Percentiles rank a stretch among this genome's conserved stretches.
phyloP scores from a whole-genome alignment of 2,329 filamentous ascomycete genomes.

The Arthrinium puccinioides region DNA sequence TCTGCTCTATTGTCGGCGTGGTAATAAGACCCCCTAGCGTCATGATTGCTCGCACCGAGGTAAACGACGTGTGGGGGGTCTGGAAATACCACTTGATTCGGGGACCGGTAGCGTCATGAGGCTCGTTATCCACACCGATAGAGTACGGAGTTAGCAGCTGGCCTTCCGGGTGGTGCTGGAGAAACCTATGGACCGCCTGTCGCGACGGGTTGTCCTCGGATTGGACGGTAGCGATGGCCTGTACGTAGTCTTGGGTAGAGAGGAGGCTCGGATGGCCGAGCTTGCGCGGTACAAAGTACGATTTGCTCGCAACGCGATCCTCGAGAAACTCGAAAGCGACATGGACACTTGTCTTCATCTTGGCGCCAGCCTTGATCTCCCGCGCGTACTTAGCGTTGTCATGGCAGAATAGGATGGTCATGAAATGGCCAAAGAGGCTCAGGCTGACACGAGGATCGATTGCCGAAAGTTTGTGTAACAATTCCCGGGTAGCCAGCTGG shows the following conservation, averaged over 20 bases:
- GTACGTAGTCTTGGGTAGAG: constrained; percentile 1
- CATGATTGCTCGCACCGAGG: constrained; percentile 15
- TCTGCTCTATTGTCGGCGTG: background rate
- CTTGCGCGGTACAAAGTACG: constrained; percentile 13
- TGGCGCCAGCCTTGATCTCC: constrained; percentile 3
- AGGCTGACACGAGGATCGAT: constrained; percentile 9
- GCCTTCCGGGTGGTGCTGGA: background rate
- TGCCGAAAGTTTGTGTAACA: constrained; percentile 4
- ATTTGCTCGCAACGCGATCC: constrained; percentile 6
- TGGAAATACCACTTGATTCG: constrained; percentile 13
- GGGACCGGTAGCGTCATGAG: constrained; percentile 4
- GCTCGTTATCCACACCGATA: constrained; percentile 4
- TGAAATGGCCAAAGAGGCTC: constrained; percentile 9
- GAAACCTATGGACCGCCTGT: background rate
- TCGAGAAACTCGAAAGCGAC: constrained; percentile 3
- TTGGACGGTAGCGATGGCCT: background rate
- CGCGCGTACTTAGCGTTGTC: constrained; percentile 5
- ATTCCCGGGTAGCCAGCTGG: constrained; percentile 6
- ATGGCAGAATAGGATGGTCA: constrained; percentile 8
- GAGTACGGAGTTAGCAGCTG: background rate
- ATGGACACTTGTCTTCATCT: constrained; percentile 2
- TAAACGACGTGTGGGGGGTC: constrained; percentile 11
- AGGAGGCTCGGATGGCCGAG: background rate
- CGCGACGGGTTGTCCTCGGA: background rate
- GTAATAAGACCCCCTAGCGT: constrained; percentile 10